These are phyloP conservation scores for Lodderomyces parapsilosis DNA, from an alignment of 1,139 yeast genomes.

Conservation along the genomic window DNA sequence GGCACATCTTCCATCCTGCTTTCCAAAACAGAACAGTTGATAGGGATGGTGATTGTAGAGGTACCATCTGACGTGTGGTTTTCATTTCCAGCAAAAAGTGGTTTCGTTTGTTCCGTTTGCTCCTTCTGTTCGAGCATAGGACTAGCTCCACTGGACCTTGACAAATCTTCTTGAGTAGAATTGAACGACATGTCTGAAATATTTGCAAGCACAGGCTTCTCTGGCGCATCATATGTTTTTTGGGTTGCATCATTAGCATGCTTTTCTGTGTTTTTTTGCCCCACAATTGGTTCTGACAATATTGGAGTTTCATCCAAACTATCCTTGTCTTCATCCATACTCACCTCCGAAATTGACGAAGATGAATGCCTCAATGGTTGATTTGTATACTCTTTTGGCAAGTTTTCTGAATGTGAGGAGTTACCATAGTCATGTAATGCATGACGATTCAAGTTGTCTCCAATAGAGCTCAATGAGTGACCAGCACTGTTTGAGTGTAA, in stretches of 20 bases:
- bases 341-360: constrained; percentile 5
- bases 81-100: neutral
- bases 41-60: neutral
- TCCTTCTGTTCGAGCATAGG: neutral
- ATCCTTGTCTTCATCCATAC: constrained; percentile 5
- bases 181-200: constrained; percentile 1
- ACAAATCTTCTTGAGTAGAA: neutral
- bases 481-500: constrained; percentile 8
- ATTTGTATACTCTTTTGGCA: neutral
- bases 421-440: neutral
- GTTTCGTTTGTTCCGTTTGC: too few species aligned
- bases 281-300: neutral
- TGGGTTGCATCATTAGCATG: neutral
- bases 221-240: neutral
- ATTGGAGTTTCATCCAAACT: constrained; percentile 5
- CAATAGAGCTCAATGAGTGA: constrained; percentile 6
- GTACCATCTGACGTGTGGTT: neutral
- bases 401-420: neutral
- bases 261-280: neutral
- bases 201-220: neutral
- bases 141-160: neutral
- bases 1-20: neutral
- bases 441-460: neutral
- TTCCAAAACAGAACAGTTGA: constrained; percentile 1
- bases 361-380: neutral